These are phyloP conservation scores for Dothistroma pini DNA, from an alignment of 2,329 filamentous ascomycete genomes.

Conservation along the genomic window DNA sequence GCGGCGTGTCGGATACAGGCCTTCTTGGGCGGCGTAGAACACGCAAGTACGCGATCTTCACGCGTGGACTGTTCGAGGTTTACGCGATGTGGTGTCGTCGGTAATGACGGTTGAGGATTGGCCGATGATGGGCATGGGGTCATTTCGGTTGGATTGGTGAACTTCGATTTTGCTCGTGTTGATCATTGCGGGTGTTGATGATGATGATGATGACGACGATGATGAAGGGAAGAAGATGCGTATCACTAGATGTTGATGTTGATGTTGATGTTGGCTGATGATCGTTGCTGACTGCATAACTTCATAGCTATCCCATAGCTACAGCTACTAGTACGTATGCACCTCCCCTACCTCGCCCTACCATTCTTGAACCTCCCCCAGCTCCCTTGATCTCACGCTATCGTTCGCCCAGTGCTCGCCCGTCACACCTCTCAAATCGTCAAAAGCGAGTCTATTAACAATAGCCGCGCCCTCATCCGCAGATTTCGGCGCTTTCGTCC, in stretches of 20 bases:
- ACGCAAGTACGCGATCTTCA: background rate
- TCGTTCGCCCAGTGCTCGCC: conserved; percentile 39
- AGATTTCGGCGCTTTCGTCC: conserved; percentile 32
- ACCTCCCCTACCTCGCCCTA: conserved; percentile 8
- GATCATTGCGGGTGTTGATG: background rate
- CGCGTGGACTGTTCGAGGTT: no score
- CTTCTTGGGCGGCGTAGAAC: no score
- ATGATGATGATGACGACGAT: background rate
- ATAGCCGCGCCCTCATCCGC: conserved; percentile 37
- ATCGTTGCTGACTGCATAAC: background rate
- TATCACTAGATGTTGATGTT: background rate
- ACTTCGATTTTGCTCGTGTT: background rate
- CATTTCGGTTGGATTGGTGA: background rate
- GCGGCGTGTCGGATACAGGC: no score
- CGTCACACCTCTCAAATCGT: conserved; percentile 32
- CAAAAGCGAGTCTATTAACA: conserved; percentile 36
- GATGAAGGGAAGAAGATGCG: background rate
- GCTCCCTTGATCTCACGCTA: conserved; percentile 30
- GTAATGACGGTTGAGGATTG: background rate
- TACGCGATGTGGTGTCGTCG: background rate
- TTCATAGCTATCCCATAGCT: background rate
- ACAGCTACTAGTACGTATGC: background rate
- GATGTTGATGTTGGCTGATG: background rate
- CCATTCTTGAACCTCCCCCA: conserved; percentile 34
- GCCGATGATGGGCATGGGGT: background rate